Percentiles rank a stretch among this genome's conserved stretches.
phyloP scores from a whole-genome alignment of 441 rosid species.

The Corymbia calophylla region DNA sequence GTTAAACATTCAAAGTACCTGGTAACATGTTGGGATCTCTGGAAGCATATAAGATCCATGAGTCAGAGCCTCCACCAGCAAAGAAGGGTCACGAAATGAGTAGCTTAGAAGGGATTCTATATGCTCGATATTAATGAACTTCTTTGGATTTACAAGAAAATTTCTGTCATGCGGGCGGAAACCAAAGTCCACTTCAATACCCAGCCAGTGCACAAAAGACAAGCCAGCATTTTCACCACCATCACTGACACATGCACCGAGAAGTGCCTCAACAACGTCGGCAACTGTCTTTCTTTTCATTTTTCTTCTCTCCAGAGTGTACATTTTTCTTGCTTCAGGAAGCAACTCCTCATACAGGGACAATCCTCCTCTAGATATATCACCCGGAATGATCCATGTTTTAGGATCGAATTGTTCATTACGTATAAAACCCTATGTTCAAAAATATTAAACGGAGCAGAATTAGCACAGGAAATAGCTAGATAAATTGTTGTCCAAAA shows the following conservation, averaged over 20 bases:
- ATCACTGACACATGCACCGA: conserved; percentile 70
- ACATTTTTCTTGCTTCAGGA: conserved; percentile 30
- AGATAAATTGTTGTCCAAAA: neutral
- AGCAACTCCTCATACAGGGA: conserved; percentile 29
- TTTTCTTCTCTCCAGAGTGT: conserved; percentile 29
- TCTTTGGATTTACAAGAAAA: conserved; percentile 23
- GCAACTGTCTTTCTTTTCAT: conserved; percentile 64
- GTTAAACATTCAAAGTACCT: conserved; percentile 27
- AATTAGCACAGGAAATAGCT: neutral
- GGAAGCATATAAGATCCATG: conserved; percentile 94
- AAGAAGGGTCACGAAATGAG: conserved; percentile 53
- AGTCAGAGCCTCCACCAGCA: conserved; percentile 85
- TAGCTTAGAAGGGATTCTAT: conserved; percentile 54
- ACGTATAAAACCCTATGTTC: conserved; percentile 76
- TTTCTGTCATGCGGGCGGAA: conserved; percentile 23
- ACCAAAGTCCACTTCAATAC: conserved; percentile 45
- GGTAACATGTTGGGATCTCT: conserved; percentile 87
- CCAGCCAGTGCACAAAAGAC: conserved; percentile 63
- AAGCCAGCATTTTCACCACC: conserved; percentile 73
- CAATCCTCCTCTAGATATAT: conserved; percentile 21
- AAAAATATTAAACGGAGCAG: neutral
- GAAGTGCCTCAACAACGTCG: conserved; percentile 79
- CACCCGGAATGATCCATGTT: conserved; percentile 72
- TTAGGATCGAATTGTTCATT: conserved; percentile 60
- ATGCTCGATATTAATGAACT: conserved; percentile 29